Evolutionary conservation across 805 yeast genomes (phyloP).

Genomic region (Wickerhamiella alocasiicola): DNA sequence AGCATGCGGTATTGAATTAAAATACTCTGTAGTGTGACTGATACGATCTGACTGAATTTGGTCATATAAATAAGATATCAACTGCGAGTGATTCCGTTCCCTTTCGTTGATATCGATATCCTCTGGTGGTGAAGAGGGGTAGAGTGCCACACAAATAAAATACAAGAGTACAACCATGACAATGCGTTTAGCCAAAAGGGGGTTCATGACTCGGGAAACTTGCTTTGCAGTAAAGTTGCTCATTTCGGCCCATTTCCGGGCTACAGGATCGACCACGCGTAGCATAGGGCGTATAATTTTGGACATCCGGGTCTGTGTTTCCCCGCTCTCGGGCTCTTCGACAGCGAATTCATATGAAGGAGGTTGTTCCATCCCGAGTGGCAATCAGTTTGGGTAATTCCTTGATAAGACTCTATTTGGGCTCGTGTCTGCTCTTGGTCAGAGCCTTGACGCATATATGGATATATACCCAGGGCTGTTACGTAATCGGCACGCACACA

Average conservation of each 20-base stretch:
- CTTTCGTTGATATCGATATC: slow-evolving; percentile 36
- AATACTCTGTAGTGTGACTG: slow-evolving; percentile 54
- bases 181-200: slow-evolving; percentile 66
- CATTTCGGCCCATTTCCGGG: slow-evolving; percentile 27
- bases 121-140: slow-evolving; percentile 29
- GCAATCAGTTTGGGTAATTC: not conserved
- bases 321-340: slow-evolving; percentile 13
- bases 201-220: slow-evolving; percentile 66
- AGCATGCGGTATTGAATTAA: slow-evolving; percentile 71
- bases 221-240: slow-evolving; percentile 40
- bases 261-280: slow-evolving; percentile 41
- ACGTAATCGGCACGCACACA: too few relatives aligned
- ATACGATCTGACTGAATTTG: slow-evolving; percentile 31
- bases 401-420: not conserved
- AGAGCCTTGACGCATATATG: too few relatives aligned
- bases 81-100: slow-evolving; percentile 26
- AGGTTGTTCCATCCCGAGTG: slow-evolving; percentile 1
- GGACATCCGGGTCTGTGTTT: not conserved
- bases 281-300: slow-evolving; percentile 21
- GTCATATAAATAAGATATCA: not conserved
- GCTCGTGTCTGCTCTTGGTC: too few relatives aligned
- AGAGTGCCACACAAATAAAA: slow-evolving; percentile 44
- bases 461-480: too few relatives aligned
- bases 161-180: slow-evolving; percentile 52
- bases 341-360: slow-evolving; percentile 1